Percentiles rank a stretch among this genome's conserved stretches.
Conservation (phyloP, 169 alveolate genomes). For the Perkinsus chesapeaki region DNA sequence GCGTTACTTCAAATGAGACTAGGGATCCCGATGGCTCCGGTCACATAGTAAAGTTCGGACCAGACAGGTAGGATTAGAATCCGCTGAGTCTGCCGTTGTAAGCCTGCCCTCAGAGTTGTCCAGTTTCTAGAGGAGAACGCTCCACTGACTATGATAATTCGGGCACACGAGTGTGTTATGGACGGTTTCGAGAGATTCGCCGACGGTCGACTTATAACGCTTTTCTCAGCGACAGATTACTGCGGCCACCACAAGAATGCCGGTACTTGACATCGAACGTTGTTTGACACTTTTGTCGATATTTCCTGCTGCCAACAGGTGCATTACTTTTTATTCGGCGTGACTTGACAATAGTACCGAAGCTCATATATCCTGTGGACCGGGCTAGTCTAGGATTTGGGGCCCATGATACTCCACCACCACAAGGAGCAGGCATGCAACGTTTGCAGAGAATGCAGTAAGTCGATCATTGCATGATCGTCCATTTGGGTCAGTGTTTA, state of each 20-base stretch:
- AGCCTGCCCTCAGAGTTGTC: conserved; percentile 43
- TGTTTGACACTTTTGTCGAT: not conserved
- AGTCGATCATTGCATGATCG: not conserved
- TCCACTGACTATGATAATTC: conserved; percentile 44
- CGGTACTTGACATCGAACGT: conserved; percentile 62
- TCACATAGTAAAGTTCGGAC: conserved; percentile 96
- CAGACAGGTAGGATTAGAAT: conserved; percentile 28
- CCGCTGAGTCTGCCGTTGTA: not conserved
- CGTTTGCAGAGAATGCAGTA: not conserved
- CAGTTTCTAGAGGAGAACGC: conserved; percentile 58
- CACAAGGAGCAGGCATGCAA: not conserved
- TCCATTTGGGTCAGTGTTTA: not conserved
- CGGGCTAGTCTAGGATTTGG: conserved; percentile 14
- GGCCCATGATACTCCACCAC: not conserved
- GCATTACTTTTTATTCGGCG: conserved; percentile 93
- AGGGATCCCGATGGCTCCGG: conserved; percentile 99
- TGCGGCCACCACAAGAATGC: conserved; percentile 99
- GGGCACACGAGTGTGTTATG: conserved; percentile 99
- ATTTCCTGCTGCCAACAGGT: conserved; percentile 10
- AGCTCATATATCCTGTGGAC: conserved; percentile 90
- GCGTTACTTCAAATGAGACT: conserved; percentile 92
- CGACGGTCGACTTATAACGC: conserved; percentile 96
- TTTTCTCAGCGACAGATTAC: conserved; percentile 97
- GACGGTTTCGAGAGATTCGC: conserved; percentile 99
- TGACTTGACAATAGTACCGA: conserved; percentile 93